These are phyloP conservation scores for Penicillium nucicola DNA, from an alignment of 495 filamentous ascomycete genomes.

Conservation along the genomic window DNA sequence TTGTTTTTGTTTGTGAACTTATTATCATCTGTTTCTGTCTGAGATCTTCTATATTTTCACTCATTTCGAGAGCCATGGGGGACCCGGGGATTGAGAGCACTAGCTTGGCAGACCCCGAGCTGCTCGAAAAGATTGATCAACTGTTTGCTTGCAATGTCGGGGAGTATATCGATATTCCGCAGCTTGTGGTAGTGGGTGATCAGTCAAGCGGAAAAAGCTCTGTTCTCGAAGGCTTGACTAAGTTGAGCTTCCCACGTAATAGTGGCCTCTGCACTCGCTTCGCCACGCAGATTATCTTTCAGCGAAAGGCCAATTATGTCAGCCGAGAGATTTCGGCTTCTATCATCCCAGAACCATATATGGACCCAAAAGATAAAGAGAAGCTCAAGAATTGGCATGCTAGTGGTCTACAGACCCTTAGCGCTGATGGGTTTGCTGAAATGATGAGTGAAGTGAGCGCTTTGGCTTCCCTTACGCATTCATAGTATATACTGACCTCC, in stretches of 20 bases:
- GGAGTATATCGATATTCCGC: slow-evolving; percentile 33
- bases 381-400: slow-evolving; percentile 24
- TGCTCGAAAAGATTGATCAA: slow-evolving; percentile 43
- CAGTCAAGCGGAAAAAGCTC: slow-evolving; percentile 46
- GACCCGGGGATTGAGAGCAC: too few species aligned
- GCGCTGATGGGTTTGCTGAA: neutral
- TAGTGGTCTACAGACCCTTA: slow-evolving; percentile 1
- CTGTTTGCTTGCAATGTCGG: slow-evolving; percentile 39
- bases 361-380: slow-evolving; percentile 8
- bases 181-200: slow-evolving; percentile 44
- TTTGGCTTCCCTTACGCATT: neutral
- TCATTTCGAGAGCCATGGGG: too few species aligned
- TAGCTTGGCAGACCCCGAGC: slow-evolving; percentile 24
- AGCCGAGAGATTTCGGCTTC: slow-evolving; percentile 15
- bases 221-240: slow-evolving; percentile 43
- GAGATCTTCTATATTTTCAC: too few species aligned
- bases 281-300: slow-evolving; percentile 49
- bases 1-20: too few species aligned
- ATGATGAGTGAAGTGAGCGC: neutral
- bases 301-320: slow-evolving; percentile 18
- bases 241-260: slow-evolving; percentile 39
- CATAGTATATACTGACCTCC: too few species aligned
- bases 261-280: slow-evolving; percentile 44
- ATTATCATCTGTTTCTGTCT: too few species aligned
- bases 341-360: slow-evolving; percentile 23